Percentiles rank a stretch among this genome's conserved stretches.
These are phyloP conservation scores for Reutealis trisperma DNA, from an alignment of 345 rosid genomes.

Conservation along the genomic window DNA sequence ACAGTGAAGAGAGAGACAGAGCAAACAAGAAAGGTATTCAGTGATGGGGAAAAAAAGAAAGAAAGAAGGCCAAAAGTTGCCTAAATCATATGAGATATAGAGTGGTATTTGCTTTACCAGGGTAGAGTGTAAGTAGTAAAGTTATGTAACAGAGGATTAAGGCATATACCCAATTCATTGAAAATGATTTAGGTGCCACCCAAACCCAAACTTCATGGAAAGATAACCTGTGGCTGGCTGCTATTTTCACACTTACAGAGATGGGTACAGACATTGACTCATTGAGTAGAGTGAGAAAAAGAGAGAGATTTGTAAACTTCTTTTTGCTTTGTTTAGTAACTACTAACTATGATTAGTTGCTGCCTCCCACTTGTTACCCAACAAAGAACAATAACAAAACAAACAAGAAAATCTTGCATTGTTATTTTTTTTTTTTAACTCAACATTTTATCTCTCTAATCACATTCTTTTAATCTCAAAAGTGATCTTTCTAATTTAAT, in stretches of 20 bases:
- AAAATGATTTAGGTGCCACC: slow-evolving; percentile 15
- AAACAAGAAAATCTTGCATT: neutral
- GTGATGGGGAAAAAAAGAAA: slow-evolving; percentile 5
- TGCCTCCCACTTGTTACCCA: neutral
- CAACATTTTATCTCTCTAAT: no score
- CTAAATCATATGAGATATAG: slow-evolving; percentile 12
- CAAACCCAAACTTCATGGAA: slow-evolving; percentile 36
- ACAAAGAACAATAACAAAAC: neutral
- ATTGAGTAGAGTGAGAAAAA: neutral
- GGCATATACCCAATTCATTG: slow-evolving; percentile 17
- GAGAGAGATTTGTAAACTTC: neutral
- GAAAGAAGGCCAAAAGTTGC: slow-evolving; percentile 7
- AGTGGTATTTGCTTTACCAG: slow-evolving; percentile 14
- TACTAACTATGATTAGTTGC: neutral
- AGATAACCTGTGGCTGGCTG: slow-evolving; percentile 16
- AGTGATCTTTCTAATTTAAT: no score
- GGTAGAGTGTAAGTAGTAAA: slow-evolving; percentile 2
- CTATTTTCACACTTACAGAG: slow-evolving; percentile 14
- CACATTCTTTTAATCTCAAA: no score
- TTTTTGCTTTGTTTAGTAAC: slow-evolving; percentile 9
- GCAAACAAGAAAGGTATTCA: neutral
- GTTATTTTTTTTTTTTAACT: neutral
- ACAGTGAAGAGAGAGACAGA: neutral
- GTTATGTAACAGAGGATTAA: slow-evolving; percentile 4
- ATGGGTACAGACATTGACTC: slow-evolving; percentile 6